Base-by-base conservation (phyloP, 176 grass and related monocot genomes). In the Carex cristatella region DNA sequence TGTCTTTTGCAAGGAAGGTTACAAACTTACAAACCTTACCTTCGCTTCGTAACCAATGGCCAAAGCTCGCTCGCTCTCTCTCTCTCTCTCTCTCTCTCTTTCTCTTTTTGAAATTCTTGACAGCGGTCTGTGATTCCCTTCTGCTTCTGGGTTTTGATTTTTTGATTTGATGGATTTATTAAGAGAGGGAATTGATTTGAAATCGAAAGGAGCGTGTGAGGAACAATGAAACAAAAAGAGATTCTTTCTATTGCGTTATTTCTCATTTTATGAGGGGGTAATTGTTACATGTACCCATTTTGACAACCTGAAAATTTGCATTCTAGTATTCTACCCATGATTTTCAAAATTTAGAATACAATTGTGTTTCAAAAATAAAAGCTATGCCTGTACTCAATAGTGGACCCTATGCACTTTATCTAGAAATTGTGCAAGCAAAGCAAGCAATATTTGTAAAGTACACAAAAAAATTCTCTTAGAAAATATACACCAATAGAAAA, bases 111-210 rank as follows among this genome's bases (percentile, higher is more conserved):
- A 54, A 49, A 55, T 27, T 75, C 9, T 14, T 28, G 71, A 49
- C 19, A 75, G 46, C n/a, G 4, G 13, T 81, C 79, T 27, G 33
- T 42, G 79, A 81, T 65, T 63, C 40, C 51, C 11, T 28, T 12
- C 13, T 55, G 12, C 11, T 28, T 12, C 3, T 37, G 12, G 23
- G 79, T 81, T 78, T 35, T 81, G 12, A 83, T 83, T 55, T 81
- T 78, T 35, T 81, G 19, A 83, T 83, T 55, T 83, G 40, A 55
- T 40, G 57, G 40, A 65, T 69, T 69, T 19, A 35, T 23, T 23
- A 40, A 55, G 61, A 83, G 81, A 83, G 81, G 81, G 81, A 83
- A 83, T 30, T 1, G 61, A 44, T 66, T 83, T 83, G 61, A 83
- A 83, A 83, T 35, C 74, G 12, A 55, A 81, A 12, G 31, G 56